phyloP scores from a whole-genome alignment of 2,329 filamentous ascomycete species.

The Colletotrichum gigasporum region DNA sequence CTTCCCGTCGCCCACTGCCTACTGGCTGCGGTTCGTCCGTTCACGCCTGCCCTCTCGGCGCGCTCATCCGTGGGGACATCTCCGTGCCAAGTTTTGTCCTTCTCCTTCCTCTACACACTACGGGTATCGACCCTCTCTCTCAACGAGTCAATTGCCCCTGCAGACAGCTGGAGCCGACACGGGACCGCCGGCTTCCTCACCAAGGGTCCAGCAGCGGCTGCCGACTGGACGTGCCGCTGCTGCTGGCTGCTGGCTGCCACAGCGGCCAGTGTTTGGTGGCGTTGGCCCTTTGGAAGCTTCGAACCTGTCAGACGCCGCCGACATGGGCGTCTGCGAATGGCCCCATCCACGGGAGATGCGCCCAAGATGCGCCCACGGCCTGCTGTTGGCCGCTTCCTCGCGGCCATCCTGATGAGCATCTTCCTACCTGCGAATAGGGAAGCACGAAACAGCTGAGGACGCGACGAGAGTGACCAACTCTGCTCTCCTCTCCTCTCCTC shows the following conservation, averaged over 20 bases:
- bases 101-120: too few species aligned
- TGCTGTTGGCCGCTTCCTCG: conserved; percentile 7
- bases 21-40: not conserved
- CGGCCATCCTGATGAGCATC: not conserved
- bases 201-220: not conserved
- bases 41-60: not conserved
- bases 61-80: not conserved
- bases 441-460: too few species aligned
- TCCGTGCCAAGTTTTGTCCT: not conserved
- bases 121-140: too few species aligned
- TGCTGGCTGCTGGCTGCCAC: not conserved
- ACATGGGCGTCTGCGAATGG: conserved; percentile 6
- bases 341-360: not conserved
- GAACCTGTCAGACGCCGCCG: conserved; percentile 13
- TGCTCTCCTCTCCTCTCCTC: not conserved
- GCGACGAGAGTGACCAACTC: too few species aligned
- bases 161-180: too few species aligned
- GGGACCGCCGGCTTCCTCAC: not conserved
- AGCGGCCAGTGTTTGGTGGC: conserved; percentile 9
- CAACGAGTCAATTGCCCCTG: too few species aligned
- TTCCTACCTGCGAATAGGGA: too few species aligned
- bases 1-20: not conserved
- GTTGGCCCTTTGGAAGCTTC: not conserved
- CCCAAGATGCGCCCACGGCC: not conserved
- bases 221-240: not conserved